Conservation (phyloP, 1,139 yeast species). For the Suhomyces chickasaworum region DNA sequence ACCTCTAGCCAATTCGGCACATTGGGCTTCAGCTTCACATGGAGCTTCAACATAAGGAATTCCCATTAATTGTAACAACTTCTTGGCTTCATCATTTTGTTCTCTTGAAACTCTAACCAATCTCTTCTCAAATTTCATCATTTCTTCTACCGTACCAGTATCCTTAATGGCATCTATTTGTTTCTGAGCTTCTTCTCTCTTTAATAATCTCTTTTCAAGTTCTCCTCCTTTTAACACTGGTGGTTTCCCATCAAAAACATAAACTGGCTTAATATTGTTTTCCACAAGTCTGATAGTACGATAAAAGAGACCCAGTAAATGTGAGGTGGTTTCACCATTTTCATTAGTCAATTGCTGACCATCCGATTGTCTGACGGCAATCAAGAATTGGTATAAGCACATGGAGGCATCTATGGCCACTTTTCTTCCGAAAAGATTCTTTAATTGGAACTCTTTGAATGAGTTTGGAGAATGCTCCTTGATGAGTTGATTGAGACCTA, state of each 20-base stretch:
- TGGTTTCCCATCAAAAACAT: slow-evolving; percentile 96
- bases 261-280: slow-evolving; percentile 91
- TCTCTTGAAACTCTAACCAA: slow-evolving; percentile 85
- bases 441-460: slow-evolving; percentile 75
- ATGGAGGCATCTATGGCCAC: slow-evolving; percentile 91
- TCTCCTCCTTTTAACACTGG: slow-evolving; percentile 93
- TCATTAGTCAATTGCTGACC: slow-evolving; percentile 92
- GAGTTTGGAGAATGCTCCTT: slow-evolving; percentile 90
- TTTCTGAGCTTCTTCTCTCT: slow-evolving; percentile 82
- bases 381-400: slow-evolving; percentile 91
- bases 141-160: slow-evolving; percentile 76
- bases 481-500: slow-evolving; percentile 74
- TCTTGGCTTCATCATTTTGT: slow-evolving; percentile 93
- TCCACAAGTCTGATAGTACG: slow-evolving; percentile 87
- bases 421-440: slow-evolving; percentile 86
- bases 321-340: slow-evolving; percentile 92
- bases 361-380: slow-evolving; percentile 94
- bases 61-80: slow-evolving; percentile 82
- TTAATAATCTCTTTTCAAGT: slow-evolving; percentile 76
- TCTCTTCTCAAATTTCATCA: slow-evolving; percentile 78
- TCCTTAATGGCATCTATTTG: slow-evolving; percentile 74
- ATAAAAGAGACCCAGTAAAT: slow-evolving; percentile 93
- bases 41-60: slow-evolving; percentile 94
- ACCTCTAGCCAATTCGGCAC: slow-evolving; percentile 86
- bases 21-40: slow-evolving; percentile 98